Evolutionary conservation across 371 early-diverging fungal genomes (phyloP).

Genomic region (Mucor velutinosus): DNA sequence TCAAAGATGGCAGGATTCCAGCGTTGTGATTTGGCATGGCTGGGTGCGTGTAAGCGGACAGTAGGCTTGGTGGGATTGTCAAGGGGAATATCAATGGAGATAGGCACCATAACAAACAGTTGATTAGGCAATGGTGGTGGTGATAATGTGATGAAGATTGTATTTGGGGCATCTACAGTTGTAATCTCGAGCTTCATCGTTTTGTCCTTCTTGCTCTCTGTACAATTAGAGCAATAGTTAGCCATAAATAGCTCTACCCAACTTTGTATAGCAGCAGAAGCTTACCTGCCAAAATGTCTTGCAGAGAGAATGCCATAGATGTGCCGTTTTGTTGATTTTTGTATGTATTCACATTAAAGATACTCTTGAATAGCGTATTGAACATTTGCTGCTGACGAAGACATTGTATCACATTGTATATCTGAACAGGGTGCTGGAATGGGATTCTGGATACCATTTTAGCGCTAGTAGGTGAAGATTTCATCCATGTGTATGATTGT

Average conservation of each 20-base stretch:
- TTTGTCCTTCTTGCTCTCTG: constrained; percentile 27
- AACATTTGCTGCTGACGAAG: constrained; percentile 62
- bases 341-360: constrained; percentile 38
- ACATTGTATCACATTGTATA: constrained; percentile 49
- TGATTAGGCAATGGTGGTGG: constrained; percentile 30
- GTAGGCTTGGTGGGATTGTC: constrained; percentile 34
- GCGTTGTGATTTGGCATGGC: constrained; percentile 13
- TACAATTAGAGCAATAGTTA: background rate
- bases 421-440: constrained; percentile 58
- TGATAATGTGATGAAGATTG: constrained; percentile 38
- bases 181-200: constrained; percentile 30
- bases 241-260: too few species aligned
- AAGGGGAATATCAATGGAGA: constrained; percentile 42
- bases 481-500: constrained; percentile 40
- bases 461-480: constrained; percentile 25
- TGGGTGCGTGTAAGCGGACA: constrained; percentile 30
- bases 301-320: constrained; percentile 27
- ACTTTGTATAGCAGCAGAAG: background rate
- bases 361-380: constrained; percentile 55
- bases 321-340: background rate
- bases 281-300: constrained; percentile 39
- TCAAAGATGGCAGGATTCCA: constrained; percentile 46
- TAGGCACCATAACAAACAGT: constrained; percentile 28
- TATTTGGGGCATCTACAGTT: constrained; percentile 35
- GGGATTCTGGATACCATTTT: constrained; percentile 54